These are phyloP conservation scores for Mycena epipterygia DNA, from an alignment of 768 basidiomycete species.

Conservation along the genomic window DNA sequence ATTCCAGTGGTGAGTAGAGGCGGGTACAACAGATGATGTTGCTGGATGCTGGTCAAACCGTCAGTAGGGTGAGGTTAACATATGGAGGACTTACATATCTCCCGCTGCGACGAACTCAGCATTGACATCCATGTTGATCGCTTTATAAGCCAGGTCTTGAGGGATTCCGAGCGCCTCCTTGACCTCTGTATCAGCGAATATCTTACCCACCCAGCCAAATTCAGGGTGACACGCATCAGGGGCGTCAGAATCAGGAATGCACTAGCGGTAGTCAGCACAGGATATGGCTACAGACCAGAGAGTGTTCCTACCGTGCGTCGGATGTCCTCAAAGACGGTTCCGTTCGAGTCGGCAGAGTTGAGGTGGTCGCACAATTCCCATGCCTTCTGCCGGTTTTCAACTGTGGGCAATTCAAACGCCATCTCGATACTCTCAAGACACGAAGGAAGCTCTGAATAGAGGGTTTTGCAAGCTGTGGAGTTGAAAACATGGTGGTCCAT, in stretches of 20 bases:
- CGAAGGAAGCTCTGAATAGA: slow-evolving; percentile 34
- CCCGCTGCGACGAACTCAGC: background rate
- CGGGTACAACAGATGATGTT: slow-evolving; percentile 40
- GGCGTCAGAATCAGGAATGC: background rate
- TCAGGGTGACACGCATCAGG: slow-evolving; percentile 3
- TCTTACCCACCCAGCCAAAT: background rate
- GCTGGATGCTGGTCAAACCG: background rate
- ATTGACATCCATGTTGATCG: background rate
- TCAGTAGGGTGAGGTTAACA: background rate
- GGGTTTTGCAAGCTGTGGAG: slow-evolving; percentile 34
- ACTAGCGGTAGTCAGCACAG: slow-evolving; percentile 18
- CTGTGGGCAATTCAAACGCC: slow-evolving; percentile 12
- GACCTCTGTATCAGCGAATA: background rate
- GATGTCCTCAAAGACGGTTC: background rate
- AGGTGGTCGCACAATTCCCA: background rate
- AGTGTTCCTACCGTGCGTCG: background rate
- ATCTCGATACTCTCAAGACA: slow-evolving; percentile 37
- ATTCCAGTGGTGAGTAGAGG: slow-evolving; percentile 44
- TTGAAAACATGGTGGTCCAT: slow-evolving; percentile 40
- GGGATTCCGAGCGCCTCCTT: background rate
- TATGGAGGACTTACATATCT: background rate
- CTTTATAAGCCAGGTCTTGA: background rate
- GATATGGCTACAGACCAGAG: background rate
- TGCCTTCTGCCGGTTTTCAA: slow-evolving; percentile 1
- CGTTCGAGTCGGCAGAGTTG: background rate